phyloP scores from a whole-genome alignment of 78 protist genomes.

The Planoprotostelium fungivorum region DNA sequence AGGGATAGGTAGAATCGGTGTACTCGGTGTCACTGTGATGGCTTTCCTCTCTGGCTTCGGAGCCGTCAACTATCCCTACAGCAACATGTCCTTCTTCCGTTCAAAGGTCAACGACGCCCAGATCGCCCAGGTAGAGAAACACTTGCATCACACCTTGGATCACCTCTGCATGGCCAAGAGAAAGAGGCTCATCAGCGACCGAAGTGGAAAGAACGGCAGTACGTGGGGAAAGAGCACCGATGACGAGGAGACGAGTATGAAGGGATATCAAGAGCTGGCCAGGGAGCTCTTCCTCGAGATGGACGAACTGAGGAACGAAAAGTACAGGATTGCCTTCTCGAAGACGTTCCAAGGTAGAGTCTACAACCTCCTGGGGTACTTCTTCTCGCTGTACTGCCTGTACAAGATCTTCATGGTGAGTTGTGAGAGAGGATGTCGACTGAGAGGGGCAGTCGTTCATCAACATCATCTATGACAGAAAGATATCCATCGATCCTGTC shows the following conservation, averaged over 20 bases:
- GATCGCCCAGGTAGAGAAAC: background rate
- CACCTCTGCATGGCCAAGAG: background rate
- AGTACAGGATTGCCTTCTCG: constrained; percentile 49
- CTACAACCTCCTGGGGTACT: constrained; percentile 71
- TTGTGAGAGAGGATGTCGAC: background rate
- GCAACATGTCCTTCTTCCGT: constrained; percentile 39
- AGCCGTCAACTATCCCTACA: constrained; percentile 74
- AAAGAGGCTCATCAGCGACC: background rate
- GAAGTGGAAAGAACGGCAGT: background rate
- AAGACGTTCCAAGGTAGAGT: constrained; percentile 55
- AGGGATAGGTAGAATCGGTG: constrained; percentile 72
- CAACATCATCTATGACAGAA: constrained; percentile 73
- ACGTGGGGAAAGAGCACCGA: background rate
- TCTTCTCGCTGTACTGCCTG: constrained; percentile 75
- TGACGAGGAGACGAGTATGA: background rate
- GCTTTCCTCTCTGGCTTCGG: constrained; percentile 82
- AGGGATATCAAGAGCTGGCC: constrained; percentile 27
- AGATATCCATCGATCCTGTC: constrained; percentile 66
- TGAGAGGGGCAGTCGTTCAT: constrained; percentile 12
- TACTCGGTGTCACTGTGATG: constrained; percentile 75
- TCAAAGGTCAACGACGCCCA: background rate
- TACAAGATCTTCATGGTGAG: constrained; percentile 78
- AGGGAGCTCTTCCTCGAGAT: constrained; percentile 61
- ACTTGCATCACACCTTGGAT: background rate
- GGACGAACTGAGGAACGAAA: constrained; percentile 54